A percentile compares a stretch with the other conserved stretches of the same genome.
Conservation (phyloP, 1,284 basidiomycete species). For the Papiliotrema terrestris region DNA sequence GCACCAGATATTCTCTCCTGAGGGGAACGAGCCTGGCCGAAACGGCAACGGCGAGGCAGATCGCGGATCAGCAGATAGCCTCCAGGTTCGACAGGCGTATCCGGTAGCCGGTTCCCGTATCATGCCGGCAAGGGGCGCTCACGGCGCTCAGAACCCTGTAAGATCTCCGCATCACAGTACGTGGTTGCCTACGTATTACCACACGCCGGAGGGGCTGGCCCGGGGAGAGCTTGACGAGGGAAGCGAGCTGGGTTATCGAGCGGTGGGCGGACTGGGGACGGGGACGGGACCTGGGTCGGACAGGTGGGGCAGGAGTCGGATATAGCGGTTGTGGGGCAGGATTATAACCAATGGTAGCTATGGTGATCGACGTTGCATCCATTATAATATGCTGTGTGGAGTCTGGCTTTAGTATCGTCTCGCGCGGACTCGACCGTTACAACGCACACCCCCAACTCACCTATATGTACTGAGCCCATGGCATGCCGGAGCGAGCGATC, state of each 20-base stretch:
- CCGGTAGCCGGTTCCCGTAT: background rate
- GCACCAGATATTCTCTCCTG: slow-evolving; percentile 10
- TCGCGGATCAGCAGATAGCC: too few species aligned
- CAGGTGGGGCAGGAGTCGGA: background rate
- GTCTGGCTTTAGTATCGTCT: background rate
- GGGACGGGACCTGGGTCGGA: background rate
- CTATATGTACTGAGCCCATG: too few species aligned
- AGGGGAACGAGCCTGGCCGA: too few species aligned
- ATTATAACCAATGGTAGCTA: background rate
- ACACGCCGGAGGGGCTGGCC: slow-evolving; percentile 1
- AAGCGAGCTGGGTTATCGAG: background rate
- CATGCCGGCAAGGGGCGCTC: background rate
- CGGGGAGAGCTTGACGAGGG: background rate
- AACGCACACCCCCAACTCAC: too few species aligned
- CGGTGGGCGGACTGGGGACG: background rate
- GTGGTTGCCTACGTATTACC: slow-evolving; percentile 28
- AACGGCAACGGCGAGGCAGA: too few species aligned
- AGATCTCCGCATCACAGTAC: slow-evolving; percentile 4
- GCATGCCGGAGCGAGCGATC: too few species aligned
- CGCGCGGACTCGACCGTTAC: too few species aligned
- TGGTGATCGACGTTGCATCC: background rate
- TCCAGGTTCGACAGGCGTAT: slow-evolving; percentile 4
- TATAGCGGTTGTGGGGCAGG: background rate
- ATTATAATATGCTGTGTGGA: background rate
- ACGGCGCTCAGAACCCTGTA: background rate